Conservation (phyloP, 2,329 filamentous ascomycete species). For the Grosmannia huntii region DNA sequence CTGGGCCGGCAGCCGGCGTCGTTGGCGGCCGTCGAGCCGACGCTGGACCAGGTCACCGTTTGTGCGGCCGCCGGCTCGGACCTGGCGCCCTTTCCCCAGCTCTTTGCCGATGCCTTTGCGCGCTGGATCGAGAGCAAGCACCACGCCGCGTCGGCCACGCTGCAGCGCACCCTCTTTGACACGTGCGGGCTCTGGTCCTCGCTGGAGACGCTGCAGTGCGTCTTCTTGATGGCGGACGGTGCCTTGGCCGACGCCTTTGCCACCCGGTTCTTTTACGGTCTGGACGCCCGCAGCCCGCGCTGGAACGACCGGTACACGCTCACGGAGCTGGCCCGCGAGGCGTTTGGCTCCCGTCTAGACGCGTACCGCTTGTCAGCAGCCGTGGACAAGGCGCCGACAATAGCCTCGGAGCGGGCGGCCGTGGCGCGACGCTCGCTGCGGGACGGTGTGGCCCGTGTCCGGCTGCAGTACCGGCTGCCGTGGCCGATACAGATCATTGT, state of each 20-base stretch:
- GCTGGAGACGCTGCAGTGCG: slow-evolving; percentile 51
- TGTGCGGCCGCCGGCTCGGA: slow-evolving; percentile 29
- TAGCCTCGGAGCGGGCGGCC: slow-evolving; percentile 16
- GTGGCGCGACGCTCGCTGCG: slow-evolving; percentile 45
- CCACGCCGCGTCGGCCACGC: slow-evolving; percentile 50
- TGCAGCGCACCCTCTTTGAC: slow-evolving; percentile 55
- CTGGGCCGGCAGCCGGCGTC: slow-evolving; percentile 33
- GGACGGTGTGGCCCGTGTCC: slow-evolving; percentile 47
- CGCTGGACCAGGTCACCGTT: slow-evolving; percentile 44
- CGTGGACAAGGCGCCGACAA: neutral
- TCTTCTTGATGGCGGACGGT: slow-evolving; percentile 72
- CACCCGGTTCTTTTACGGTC: slow-evolving; percentile 57
- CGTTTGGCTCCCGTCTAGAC: slow-evolving; percentile 39
- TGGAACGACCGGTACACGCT: slow-evolving; percentile 79
- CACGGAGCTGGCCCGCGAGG: slow-evolving; percentile 63
- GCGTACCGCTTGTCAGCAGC: slow-evolving; percentile 22
- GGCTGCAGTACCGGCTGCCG: slow-evolving; percentile 53
- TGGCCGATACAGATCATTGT: slow-evolving; percentile 63
- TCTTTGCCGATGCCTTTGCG: slow-evolving; percentile 60
- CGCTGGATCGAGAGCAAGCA: slow-evolving; percentile 68
- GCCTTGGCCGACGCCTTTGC: slow-evolving; percentile 53
- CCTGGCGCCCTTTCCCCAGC: slow-evolving; percentile 58
- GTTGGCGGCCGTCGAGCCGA: slow-evolving; percentile 21
- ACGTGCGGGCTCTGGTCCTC: slow-evolving; percentile 54
- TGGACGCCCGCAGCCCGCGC: slow-evolving; percentile 44